Base-by-base conservation (phyloP, 176 grass and related monocot genomes). In the Lolium rigidum region DNA sequence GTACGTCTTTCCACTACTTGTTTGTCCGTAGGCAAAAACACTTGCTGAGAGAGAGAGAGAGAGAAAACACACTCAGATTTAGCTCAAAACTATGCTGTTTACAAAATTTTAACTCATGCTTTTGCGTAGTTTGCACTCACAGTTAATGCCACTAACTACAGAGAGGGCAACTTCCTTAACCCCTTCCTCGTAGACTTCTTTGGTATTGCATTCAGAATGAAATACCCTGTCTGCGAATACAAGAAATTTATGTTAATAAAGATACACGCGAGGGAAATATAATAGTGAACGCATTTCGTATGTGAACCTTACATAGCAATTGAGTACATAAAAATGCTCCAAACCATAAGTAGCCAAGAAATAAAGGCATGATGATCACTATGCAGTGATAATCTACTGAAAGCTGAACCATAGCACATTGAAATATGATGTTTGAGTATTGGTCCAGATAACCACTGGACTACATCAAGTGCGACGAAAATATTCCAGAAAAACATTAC, bases 21-120 rank as follows among this genome's bases (percentile, higher is more conserved):
- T 99, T 91, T 99, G 97, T 26, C 97, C 97, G 26, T 96, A 99
- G 15, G 97, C 94, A 87, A 99, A 99, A 88, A 99, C 90, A 83
- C 92, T 96, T 80, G 97, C 97, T 99, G 84, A n/a, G 38, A 69
- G n/a, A n/a, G n/a, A n/a, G n/a, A n/a, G n/a, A n/a, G n/a, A n/a
- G 59, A 82, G 82, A 75, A 63, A 68, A 81, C 37, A 92, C 78
- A 57, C 6, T 55, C 20, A 44, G 57, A 28, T 85, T 87, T 59
- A 87, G 74, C 50, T 79, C 21, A 16, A 80, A 60, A 7, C 1
- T 79, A 69, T 80, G 54, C 31, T 38, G 3, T 78, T 80, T 44
- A 13, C 24, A 4, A 88, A 54, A 31, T 57, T 69, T 21, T 10
- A 5, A 76, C 68, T 71, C 57, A 26, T 7, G 10, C 28, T 20